Evolutionary conservation across 345 rosid genomes (phyloP), one percentile per base, ranked within the genome.

Genomic region (Acer negundo): DNA sequence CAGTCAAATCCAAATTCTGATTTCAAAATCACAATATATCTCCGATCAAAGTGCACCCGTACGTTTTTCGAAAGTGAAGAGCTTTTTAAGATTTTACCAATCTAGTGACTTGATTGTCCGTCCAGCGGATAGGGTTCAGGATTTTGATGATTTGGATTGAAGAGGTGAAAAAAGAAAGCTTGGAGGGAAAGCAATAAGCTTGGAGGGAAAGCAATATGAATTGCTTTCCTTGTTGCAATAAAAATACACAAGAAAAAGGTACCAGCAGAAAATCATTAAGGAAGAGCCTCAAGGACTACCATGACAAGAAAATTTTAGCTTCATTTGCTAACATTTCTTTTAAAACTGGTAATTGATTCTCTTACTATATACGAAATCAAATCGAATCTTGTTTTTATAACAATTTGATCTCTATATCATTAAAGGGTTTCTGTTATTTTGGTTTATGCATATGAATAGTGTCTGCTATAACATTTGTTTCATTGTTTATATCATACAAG

Each of bases 291-390:
- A 89, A 84, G 80, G 87, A 86, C 17, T 85, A 85, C 75, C 86
- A 78, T 65, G 95, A 59, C 26, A 59, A 22, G 26, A 59, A 87
- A 82, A 75, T 79, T 74, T 71, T 91, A 46, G 79, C 92, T 76
- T 79, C 87, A 4, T 91, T 90, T 76, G 93, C 95, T 17, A 90
- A 90, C 82, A 85, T 93, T 81, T 91, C 99, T 78, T 90, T 93
- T 78, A 94, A 91, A 84, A 86, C 87, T 20, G 97, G 99, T 93
- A 72, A 59, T 20, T 16, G 7, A 16, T 12, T 5, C n/a, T 53
- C n/a, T 53, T 16, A 42, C 46, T 7, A 42, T 5, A 35, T 35
- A 4, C 5, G 4, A 35, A 35, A 35, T 35, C 38, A 6, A 31
- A 31, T 31, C 6, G 38, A 35, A 31, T 31, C 35, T 31, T 31